These are phyloP conservation scores for Jimgerdemannia lactiflua DNA, from an alignment of 192 early-diverging fungal genomes.

Conservation along the genomic window DNA sequence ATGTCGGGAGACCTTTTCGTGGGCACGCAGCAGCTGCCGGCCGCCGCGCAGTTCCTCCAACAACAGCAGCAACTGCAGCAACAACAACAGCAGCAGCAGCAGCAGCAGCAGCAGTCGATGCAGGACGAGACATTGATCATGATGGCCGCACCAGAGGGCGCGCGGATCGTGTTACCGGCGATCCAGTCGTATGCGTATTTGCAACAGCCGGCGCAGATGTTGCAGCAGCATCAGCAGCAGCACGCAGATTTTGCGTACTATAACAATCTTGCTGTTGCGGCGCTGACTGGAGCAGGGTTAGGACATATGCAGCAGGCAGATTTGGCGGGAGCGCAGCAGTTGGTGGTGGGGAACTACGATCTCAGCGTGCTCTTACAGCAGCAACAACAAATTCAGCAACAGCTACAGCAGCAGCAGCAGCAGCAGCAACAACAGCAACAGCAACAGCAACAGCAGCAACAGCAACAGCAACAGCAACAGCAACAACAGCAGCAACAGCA, in stretches of 20 bases:
- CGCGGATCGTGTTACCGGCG: neutral
- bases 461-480: neutral
- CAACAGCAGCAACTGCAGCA: constrained; percentile 2
- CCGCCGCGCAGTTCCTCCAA: neutral
- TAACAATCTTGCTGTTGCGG: constrained; percentile 12
- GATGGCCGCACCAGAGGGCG: constrained; percentile 1
- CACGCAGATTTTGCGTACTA: constrained; percentile 11
- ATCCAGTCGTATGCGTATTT: neutral
- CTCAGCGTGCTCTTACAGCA: neutral
- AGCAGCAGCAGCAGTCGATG: constrained; percentile 11
- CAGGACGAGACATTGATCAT: constrained; percentile 3
- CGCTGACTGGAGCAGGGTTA: constrained; percentile 27
- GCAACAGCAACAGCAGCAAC: neutral
- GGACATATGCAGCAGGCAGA: constrained; percentile 28
- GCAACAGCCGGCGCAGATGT: neutral
- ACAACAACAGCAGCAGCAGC: neutral
- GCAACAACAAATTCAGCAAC: constrained; percentile 10
- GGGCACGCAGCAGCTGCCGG: neutral
- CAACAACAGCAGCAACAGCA: neutral
- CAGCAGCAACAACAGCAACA: neutral
- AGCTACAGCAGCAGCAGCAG: neutral
- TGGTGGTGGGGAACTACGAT: constrained; percentile 1
- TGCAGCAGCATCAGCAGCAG: constrained; percentile 21
- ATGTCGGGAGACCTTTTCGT: neutral
- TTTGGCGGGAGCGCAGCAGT: constrained; percentile 22